A percentile compares a stretch with the other conserved stretches of the same genome.
Evolutionary conservation across 805 yeast genomes (phyloP).

Genomic region (Metschnikowia aberdeeniae): DNA sequence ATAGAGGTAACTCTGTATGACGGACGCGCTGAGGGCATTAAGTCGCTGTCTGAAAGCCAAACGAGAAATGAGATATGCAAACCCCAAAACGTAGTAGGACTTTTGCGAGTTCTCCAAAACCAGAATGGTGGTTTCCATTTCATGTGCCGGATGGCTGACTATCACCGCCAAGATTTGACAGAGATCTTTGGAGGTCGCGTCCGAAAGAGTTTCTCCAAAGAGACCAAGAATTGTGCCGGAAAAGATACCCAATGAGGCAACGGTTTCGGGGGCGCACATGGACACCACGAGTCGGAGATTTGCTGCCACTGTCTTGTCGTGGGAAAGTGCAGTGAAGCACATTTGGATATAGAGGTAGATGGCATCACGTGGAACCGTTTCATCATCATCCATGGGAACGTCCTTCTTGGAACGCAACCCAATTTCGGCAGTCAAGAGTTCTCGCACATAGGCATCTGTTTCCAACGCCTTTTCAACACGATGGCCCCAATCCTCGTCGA

Average conservation of each 20-base stretch:
- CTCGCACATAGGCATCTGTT: slow-evolving; percentile 50
- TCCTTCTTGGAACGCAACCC: slow-evolving; percentile 14
- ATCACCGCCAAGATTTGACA: slow-evolving; percentile 48
- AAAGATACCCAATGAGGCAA: slow-evolving; percentile 19
- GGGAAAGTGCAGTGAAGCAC: slow-evolving; percentile 33
- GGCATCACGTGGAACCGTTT: slow-evolving; percentile 11
- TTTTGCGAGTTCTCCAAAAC: background rate
- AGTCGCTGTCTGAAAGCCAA: slow-evolving; percentile 28
- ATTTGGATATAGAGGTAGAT: slow-evolving; percentile 27
- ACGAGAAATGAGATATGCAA: slow-evolving; percentile 47
- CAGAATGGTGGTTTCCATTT: background rate
- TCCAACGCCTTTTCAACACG: slow-evolving; percentile 68
- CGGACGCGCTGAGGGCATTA: background rate
- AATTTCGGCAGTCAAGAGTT: slow-evolving; percentile 21
- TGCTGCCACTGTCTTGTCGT: slow-evolving; percentile 29
- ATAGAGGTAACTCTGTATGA: slow-evolving; percentile 12
- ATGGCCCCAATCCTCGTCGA: slow-evolving; percentile 71
- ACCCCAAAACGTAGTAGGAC: slow-evolving; percentile 26
- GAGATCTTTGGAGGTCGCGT: slow-evolving; percentile 26
- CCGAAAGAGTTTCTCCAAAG: slow-evolving; percentile 22
- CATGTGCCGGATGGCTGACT: slow-evolving; percentile 37
- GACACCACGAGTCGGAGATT: slow-evolving; percentile 31
- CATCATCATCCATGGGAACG: slow-evolving; percentile 13
- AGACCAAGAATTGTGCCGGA: slow-evolving; percentile 23
- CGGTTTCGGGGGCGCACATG: slow-evolving; percentile 25